Evolutionary conservation across 352 stramenopile species (phyloP).

Genomic region (Globisporangium sylvaticum): DNA sequence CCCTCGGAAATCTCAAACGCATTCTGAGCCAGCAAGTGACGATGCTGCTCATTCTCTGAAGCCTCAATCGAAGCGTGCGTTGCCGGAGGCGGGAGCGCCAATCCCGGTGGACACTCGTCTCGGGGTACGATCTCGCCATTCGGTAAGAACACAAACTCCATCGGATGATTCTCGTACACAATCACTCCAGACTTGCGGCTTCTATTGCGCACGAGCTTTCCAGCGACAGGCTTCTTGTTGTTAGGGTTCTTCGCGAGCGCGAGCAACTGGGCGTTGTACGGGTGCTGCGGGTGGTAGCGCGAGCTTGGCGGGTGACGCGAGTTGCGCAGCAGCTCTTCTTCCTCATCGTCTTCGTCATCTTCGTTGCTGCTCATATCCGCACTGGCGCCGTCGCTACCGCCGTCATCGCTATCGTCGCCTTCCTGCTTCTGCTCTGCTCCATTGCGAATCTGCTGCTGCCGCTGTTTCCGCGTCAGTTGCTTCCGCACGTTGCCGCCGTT

Average conservation of each 20-base stretch:
- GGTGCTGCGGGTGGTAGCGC: conserved; percentile 33
- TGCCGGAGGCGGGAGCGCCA: conserved; percentile 31
- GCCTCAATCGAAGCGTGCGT: not conserved
- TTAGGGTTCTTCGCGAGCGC: conserved; percentile 16
- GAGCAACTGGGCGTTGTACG: conserved; percentile 36
- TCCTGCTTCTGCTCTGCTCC: conserved; percentile 16
- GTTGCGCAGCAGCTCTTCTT: conserved; percentile 9
- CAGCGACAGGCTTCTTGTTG: not conserved
- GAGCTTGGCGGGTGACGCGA: conserved; percentile 18
- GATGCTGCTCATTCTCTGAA: not conserved
- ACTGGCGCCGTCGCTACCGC: not conserved
- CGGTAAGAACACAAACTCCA: conserved; percentile 63
- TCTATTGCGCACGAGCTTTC: conserved; percentile 4
- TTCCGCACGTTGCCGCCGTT: conserved; percentile 1
- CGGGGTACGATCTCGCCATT: conserved; percentile 55
- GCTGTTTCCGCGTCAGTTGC: not conserved
- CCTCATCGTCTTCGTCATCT: not conserved
- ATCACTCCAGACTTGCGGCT: conserved; percentile 3
- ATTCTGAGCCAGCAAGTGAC: not conserved
- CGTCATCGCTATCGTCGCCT: conserved; percentile 16
- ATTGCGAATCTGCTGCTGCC: not conserved
- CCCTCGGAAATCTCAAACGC: not conserved
- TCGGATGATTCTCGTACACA: conserved; percentile 23
- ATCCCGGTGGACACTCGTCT: conserved; percentile 47
- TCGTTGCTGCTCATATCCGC: not conserved